Evolutionary conservation across 78 protist species (phyloP).

Genomic region (Monosiga brevicollis): DNA sequence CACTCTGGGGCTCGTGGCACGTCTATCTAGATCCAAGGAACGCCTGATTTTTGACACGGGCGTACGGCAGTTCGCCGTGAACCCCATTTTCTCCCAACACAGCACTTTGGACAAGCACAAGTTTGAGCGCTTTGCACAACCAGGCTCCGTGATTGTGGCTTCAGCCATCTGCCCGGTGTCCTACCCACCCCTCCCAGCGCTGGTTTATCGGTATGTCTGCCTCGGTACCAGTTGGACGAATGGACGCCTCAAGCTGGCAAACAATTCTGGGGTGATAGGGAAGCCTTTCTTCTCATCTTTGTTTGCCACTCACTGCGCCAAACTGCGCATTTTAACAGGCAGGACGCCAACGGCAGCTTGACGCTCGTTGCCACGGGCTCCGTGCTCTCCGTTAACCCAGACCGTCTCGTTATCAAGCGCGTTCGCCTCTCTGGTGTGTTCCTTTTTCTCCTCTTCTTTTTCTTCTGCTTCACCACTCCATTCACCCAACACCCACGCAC

Average conservation of each 20-base stretch:
- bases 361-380: slow-evolving; percentile 62
- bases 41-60: slow-evolving; percentile 52
- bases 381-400: slow-evolving; percentile 62
- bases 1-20: too few species aligned
- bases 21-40: slow-evolving; percentile 1
- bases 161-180: slow-evolving; percentile 70
- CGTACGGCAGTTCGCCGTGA: slow-evolving; percentile 35
- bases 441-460: too few species aligned
- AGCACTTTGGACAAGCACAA: slow-evolving; percentile 58
- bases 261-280: too few species aligned
- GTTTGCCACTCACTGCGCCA: not conserved
- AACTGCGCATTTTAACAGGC: not conserved
- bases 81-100: slow-evolving; percentile 64
- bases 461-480: too few species aligned
- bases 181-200: slow-evolving; percentile 59
- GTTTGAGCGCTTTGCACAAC: slow-evolving; percentile 56
- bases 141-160: slow-evolving; percentile 44
- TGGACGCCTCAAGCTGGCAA: too few species aligned
- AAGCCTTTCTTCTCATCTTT: too few species aligned
- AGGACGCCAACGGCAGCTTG: not conserved
- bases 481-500: too few species aligned
- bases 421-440: slow-evolving; percentile 75
- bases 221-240: too few species aligned
- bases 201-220: too few species aligned
- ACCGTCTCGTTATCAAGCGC: slow-evolving; percentile 80